These are phyloP conservation scores for Rhynchosporium secalis DNA, from an alignment of 2,329 filamentous ascomycete species.

Conservation along the genomic window DNA sequence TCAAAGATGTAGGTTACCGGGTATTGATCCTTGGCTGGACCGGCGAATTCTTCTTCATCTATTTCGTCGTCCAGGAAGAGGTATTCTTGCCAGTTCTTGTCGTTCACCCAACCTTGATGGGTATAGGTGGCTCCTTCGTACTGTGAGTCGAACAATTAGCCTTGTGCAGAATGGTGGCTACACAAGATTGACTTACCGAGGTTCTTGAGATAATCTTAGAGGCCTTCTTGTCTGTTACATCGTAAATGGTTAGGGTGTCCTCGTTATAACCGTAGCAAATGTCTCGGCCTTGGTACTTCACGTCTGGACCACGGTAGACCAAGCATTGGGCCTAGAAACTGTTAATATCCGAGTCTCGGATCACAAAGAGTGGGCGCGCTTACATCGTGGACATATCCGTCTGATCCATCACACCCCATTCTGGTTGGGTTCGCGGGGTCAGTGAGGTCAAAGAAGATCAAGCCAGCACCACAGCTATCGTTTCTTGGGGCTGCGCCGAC, in stretches of 20 bases:
- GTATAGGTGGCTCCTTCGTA: conserved; percentile 53
- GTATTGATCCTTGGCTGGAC: conserved; percentile 45
- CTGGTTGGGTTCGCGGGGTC: conserved; percentile 48
- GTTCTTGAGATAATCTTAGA: conserved; percentile 49
- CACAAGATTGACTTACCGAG: conserved; percentile 22
- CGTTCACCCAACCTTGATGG: conserved; percentile 47
- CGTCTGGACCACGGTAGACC: conserved; percentile 30
- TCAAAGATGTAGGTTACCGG: conserved; percentile 55
- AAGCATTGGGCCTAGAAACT: conserved; percentile 48
- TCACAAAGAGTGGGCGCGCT: not conserved
- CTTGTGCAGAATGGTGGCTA: not conserved
- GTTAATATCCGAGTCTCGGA: not conserved
- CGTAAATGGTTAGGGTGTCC: conserved; percentile 46
- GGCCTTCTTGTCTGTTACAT: conserved; percentile 43
- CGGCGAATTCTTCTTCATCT: conserved; percentile 48
- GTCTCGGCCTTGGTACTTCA: conserved; percentile 27
- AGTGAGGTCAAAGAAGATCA: conserved; percentile 52
- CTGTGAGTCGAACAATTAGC: conserved; percentile 20
- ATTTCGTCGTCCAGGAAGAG: conserved; percentile 25
- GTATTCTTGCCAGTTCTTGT: conserved; percentile 19
- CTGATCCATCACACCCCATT: conserved; percentile 48
- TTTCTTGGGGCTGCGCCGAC: conserved; percentile 42
- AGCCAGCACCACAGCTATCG: conserved; percentile 45
- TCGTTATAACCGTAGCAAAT: conserved; percentile 33
- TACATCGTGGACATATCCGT: conserved; percentile 41